phyloP scores from a whole-genome alignment of 2,329 filamentous ascomycete species.

The Fusarium brachygibbosum region DNA sequence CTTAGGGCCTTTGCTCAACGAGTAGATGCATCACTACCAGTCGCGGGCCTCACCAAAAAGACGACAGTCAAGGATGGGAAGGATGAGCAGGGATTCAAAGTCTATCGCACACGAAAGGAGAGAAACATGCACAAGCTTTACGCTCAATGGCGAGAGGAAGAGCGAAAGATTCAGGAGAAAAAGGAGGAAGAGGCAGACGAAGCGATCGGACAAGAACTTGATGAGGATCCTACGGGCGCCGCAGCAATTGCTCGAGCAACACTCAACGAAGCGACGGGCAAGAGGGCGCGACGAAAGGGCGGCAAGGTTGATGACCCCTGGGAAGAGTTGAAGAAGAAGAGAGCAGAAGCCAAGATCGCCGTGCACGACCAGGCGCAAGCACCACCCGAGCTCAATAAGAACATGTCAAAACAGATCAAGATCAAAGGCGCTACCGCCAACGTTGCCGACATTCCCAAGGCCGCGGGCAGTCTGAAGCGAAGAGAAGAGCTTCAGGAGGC shows the following conservation, averaged over 20 bases:
- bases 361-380: slow-evolving; percentile 76
- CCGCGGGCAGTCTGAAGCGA: slow-evolving; percentile 56
- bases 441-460: slow-evolving; percentile 56
- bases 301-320: slow-evolving; percentile 80
- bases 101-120: slow-evolving; percentile 84
- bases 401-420: slow-evolving; percentile 52
- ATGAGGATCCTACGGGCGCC: slow-evolving; percentile 67
- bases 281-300: slow-evolving; percentile 61
- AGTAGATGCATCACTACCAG: slow-evolving; percentile 86
- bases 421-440: slow-evolving; percentile 54
- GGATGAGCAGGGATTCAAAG: slow-evolving; percentile 74
- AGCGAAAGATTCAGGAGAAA: slow-evolving; percentile 72
- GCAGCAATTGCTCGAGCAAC: slow-evolving; percentile 62
- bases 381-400: slow-evolving; percentile 78
- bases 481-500: slow-evolving; percentile 57
- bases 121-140: slow-evolving; percentile 85
- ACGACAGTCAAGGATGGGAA: slow-evolving; percentile 69
- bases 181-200: slow-evolving; percentile 75
- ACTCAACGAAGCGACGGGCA: slow-evolving; percentile 47
- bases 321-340: slow-evolving; percentile 77
- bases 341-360: slow-evolving; percentile 67
- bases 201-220: slow-evolving; percentile 73
- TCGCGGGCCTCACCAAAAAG: slow-evolving; percentile 77
- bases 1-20: slow-evolving; percentile 84
- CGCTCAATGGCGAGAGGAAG: slow-evolving; percentile 80